A percentile compares a stretch with the other conserved stretches of the same genome.
These are phyloP conservation scores for Mrakia hoshinonis DNA, from an alignment of 768 basidiomycete species.

Conservation along the genomic window DNA sequence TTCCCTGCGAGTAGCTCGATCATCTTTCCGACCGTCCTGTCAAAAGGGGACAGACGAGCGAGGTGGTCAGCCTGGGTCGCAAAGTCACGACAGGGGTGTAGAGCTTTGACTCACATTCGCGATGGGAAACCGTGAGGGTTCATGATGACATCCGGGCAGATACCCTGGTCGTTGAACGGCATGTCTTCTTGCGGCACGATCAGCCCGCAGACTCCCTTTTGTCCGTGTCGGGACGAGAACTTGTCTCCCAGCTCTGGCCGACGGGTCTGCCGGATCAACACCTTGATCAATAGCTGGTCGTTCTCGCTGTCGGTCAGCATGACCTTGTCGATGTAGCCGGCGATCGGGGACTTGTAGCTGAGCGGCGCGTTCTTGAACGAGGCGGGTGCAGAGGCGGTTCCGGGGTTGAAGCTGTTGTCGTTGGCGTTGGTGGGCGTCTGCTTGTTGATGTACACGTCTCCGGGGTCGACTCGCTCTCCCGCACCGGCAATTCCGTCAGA, in stretches of 20 bases:
- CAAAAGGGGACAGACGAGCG: not conserved
- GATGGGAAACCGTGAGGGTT: constrained; percentile 99
- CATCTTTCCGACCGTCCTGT: constrained; percentile 99
- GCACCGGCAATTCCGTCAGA: constrained; percentile 88
- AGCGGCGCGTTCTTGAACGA: constrained; percentile 82
- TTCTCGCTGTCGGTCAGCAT: constrained; percentile 95
- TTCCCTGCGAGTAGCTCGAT: constrained; percentile 95
- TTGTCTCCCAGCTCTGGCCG: constrained; percentile 96
- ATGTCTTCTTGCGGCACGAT: constrained; percentile 99
- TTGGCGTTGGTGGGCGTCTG: constrained; percentile 92
- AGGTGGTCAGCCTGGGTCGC: not conserved
- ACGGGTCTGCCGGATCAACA: constrained; percentile 91
- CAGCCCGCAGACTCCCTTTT: constrained; percentile 96
- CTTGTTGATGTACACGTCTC: constrained; percentile 92
- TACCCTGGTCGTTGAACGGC: constrained; percentile 98
- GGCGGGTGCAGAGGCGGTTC: constrained; percentile 22
- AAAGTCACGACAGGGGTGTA: not conserved
- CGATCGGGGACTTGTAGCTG: constrained; percentile 85
- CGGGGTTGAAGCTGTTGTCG: constrained; percentile 73
- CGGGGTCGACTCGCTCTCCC: constrained; percentile 84
- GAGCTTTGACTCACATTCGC: constrained; percentile 47
- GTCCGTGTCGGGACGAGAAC: constrained; percentile 94
- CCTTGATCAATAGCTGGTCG: constrained; percentile 93
- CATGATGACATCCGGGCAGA: constrained; percentile 96
- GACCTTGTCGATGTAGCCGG: constrained; percentile 93